phyloP scores from a whole-genome alignment of 192 early-diverging fungal genomes.

The Radiomyces spectabilis region DNA sequence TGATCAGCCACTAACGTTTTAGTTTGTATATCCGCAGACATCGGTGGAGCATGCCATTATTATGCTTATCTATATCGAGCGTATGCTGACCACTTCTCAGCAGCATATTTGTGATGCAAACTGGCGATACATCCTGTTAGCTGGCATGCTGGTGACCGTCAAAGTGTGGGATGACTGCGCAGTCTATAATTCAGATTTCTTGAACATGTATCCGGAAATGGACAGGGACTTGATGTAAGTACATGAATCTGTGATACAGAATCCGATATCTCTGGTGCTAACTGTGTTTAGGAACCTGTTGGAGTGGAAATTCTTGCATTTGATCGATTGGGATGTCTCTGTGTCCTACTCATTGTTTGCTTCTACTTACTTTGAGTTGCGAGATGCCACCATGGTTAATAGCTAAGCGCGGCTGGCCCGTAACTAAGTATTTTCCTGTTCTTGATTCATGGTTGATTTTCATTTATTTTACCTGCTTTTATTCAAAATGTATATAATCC shows the following conservation, averaged over 20 bases:
- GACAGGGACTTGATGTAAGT: slow-evolving; percentile 57
- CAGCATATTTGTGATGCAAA: slow-evolving; percentile 49
- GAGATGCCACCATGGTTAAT: too few species aligned
- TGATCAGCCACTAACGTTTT: background rate
- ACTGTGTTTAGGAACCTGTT: slow-evolving; percentile 57
- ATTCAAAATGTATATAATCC: too few species aligned
- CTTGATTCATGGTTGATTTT: too few species aligned
- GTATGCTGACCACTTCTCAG: slow-evolving; percentile 55
- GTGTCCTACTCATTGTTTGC: slow-evolving; percentile 61
- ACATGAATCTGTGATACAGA: background rate
- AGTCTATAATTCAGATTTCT: slow-evolving; percentile 78
- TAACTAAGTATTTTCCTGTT: too few species aligned
- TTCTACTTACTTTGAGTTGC: slow-evolving; percentile 52
- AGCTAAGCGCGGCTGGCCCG: too few species aligned
- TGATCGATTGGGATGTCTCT: slow-evolving; percentile 58
- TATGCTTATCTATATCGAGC: slow-evolving; percentile 52
- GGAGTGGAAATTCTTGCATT: slow-evolving; percentile 55
- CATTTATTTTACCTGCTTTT: too few species aligned
- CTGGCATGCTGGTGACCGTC: slow-evolving; percentile 61
- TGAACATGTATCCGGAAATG: slow-evolving; percentile 68
- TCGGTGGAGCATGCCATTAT: slow-evolving; percentile 24
- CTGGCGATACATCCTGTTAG: slow-evolving; percentile 44
- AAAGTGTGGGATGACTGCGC: slow-evolving; percentile 89
- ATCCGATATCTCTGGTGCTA: background rate
- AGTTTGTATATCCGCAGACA: slow-evolving; percentile 7